Evolutionary conservation across 164 flowering plant species (phyloP).

Genomic region (Tetrastigma voinierianum): DNA sequence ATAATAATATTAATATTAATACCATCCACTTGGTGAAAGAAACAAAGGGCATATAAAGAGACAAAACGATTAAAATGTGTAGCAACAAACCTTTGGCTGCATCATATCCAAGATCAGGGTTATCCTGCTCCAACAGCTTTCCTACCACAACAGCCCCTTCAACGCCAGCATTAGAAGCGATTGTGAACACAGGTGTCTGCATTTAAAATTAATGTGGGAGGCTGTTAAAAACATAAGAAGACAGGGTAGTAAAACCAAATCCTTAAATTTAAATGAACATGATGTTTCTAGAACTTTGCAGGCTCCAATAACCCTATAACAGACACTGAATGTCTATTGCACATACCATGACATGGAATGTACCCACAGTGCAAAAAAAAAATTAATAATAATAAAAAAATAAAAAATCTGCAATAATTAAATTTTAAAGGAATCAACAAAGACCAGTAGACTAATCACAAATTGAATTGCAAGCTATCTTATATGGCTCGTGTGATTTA

Average conservation of each 20-base stretch:
- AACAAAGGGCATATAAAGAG: too few species aligned
- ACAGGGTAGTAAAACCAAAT: too few species aligned
- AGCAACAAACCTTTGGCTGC: conserved; percentile 83
- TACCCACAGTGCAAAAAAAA: not conserved
- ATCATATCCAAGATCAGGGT: conserved; percentile 93
- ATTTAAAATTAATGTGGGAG: not conserved
- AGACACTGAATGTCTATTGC: not conserved
- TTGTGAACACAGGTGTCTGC: conserved; percentile 86
- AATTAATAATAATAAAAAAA: too few species aligned
- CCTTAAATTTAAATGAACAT: not conserved
- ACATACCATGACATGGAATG: not conserved
- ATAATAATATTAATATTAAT: too few species aligned
- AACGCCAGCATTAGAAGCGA: conserved; percentile 95
- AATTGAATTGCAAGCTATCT: not conserved
- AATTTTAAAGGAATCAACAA: not conserved
- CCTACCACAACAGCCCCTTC: conserved; percentile 99
- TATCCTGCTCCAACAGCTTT: conserved; percentile 84
- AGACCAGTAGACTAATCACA: not conserved
- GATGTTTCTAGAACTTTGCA: not conserved
- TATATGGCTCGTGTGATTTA: not conserved
- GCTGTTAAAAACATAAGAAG: not conserved
- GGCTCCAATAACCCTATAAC: not conserved
- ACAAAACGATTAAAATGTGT: too few species aligned
- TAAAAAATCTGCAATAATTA: not conserved
- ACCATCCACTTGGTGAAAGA: too few species aligned